Evolutionary conservation across 2,329 filamentous ascomycete genomes (phyloP).

Genomic region (Aspergillaceae sp.): DNA sequence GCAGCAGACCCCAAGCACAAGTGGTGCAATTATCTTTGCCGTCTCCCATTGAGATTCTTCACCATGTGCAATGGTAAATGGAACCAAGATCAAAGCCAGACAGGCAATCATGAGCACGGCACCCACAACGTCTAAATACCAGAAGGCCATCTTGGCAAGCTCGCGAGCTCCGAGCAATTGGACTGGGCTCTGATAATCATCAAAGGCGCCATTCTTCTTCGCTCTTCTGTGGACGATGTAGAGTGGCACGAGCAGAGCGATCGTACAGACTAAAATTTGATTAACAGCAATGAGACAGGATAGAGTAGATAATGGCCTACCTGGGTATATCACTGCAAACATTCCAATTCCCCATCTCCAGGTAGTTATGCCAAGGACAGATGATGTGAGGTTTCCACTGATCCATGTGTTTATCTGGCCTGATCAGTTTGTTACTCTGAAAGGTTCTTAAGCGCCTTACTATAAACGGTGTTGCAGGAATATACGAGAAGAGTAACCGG

Average conservation of each 20-base stretch:
- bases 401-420: constrained; percentile 53
- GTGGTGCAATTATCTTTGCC: constrained; percentile 43
- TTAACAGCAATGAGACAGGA: not conserved
- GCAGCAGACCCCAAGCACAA: constrained; percentile 44
- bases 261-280: constrained; percentile 32
- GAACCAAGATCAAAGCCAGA: constrained; percentile 46
- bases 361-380: constrained; percentile 42
- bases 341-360: constrained; percentile 60
- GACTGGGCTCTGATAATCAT: constrained; percentile 37
- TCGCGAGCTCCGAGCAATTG: constrained; percentile 33
- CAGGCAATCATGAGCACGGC: constrained; percentile 46
- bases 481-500: constrained; percentile 57
- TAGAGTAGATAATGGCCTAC: constrained; percentile 6
- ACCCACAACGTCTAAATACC: constrained; percentile 48
- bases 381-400: constrained; percentile 47
- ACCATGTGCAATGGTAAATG: constrained; percentile 51
- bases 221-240: constrained; percentile 46
- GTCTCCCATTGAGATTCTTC: constrained; percentile 42
- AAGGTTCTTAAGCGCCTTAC: constrained; percentile 15
- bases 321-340: constrained; percentile 54
- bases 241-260: constrained; percentile 49
- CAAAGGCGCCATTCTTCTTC: constrained; percentile 42
- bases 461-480: constrained; percentile 52
- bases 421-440: not conserved
- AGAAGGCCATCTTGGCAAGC: constrained; percentile 42